These are phyloP conservation scores for Vitis rotundifolia DNA, from an alignment of 164 flowering plant species.

Conservation along the genomic window DNA sequence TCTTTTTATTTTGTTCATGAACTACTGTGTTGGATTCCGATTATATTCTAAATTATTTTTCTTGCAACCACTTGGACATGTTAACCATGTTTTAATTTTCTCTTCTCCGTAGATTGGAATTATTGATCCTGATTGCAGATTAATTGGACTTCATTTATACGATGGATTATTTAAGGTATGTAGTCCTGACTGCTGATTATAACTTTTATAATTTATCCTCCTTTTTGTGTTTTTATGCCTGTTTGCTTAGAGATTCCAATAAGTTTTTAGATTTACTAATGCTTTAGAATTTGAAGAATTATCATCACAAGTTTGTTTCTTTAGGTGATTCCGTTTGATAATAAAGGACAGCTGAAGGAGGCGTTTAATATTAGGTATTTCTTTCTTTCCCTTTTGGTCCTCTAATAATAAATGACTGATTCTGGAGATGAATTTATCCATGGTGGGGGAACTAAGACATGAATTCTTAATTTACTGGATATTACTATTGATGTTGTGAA, in stretches of 20 bases:
- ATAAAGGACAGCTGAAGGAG: constrained; percentile 94
- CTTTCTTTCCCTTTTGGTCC: background rate
- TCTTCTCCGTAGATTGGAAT: constrained; percentile 78
- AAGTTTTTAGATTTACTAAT: background rate
- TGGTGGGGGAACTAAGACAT: background rate
- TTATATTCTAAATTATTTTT: background rate
- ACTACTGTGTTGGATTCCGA: background rate
- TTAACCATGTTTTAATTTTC: background rate
- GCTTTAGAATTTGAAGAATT: constrained; percentile 1
- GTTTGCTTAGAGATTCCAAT: background rate
- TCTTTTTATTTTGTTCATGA: constrained; percentile 1
- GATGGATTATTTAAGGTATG: constrained; percentile 98
- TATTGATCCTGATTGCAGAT: constrained; percentile 95
- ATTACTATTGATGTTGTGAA: background rate
- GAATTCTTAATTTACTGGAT: background rate
- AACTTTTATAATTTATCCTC: background rate
- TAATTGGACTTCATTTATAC: constrained; percentile 96
- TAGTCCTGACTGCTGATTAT: background rate
- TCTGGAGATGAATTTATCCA: background rate
- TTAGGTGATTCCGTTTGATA: constrained; percentile 98
- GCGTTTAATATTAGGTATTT: constrained; percentile 93
- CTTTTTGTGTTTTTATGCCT: background rate
- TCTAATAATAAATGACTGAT: background rate
- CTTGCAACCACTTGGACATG: background rate
- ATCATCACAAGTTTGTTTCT: constrained; percentile 1